Evolutionary conservation across 257 asterid genomes (phyloP), one percentile per base, ranked within the genome.

Genomic region (Coffea canephora): DNA sequence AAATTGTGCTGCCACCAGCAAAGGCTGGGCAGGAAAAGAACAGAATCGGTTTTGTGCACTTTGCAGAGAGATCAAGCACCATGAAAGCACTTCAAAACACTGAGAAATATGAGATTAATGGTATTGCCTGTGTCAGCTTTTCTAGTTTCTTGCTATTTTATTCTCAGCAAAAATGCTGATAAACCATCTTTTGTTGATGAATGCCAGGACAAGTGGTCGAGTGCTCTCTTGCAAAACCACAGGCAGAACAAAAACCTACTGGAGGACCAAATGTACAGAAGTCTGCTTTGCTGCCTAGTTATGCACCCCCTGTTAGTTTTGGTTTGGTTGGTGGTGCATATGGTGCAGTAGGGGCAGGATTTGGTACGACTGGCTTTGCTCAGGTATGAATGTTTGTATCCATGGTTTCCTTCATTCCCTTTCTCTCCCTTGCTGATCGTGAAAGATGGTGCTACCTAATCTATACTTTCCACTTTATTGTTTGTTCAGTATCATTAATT

Each of bases 201-300:
- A 80, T 84, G 75, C 50, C 84, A 94, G 98, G 98, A 68, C 96
- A 91, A 89, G 89, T 87, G 62, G 80, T 94, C 81, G 97, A 92
- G 82, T 94, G 98, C 88, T 94, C 97, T 74, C 93, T 94, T 70
- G 98, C 98, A 70, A 94, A 92, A 88, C 98, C 98, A 75, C 98
- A 90, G 91, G 90, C 89, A 16, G 98, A 94, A 72, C 96, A 91
- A 84, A 94, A 91, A 82, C 70, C 85, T 64, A 57, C 85, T 2
- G 93, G 90, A 34, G 89, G 85, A 73, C 81, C 93, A 74, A 88
- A 81, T 85, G 82, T 90, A 25, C 95, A 90, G 68, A 91, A 82
- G 82, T 82, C 90, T 41, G 85, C 89, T 73, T 81, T 93, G 76
- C 89, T 88, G 75, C 91, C 93, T 76, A 85, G 90, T 67, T 94